Evolutionary conservation across 108 stramenopile genomes (phyloP).

Genomic region (Skeletonema costatum): DNA sequence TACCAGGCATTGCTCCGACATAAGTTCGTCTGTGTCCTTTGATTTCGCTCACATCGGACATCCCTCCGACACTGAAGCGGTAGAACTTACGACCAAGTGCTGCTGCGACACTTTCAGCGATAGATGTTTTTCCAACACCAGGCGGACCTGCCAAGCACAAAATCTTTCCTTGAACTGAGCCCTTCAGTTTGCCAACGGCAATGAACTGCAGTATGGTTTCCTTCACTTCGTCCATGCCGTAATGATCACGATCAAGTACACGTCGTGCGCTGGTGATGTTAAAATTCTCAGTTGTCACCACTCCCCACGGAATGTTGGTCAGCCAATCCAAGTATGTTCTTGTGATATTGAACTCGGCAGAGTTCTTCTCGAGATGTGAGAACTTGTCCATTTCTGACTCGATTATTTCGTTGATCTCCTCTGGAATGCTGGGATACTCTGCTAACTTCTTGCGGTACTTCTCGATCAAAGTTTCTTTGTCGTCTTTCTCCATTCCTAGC

Average conservation of each 20-base stretch:
- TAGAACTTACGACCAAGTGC: slow-evolving; percentile 94
- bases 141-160: slow-evolving; percentile 96
- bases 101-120: slow-evolving; percentile 92
- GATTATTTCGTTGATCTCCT: slow-evolving; percentile 74
- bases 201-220: slow-evolving; percentile 97
- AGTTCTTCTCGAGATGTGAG: slow-evolving; percentile 91
- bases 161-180: slow-evolving; percentile 94
- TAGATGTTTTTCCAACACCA: slow-evolving; percentile 78
- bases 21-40: slow-evolving; percentile 99
- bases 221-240: slow-evolving; percentile 97
- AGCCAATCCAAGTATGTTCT: slow-evolving; percentile 97
- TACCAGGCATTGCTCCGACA: slow-evolving; percentile 98
- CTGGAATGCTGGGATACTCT: slow-evolving; percentile 71
- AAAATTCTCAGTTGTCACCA: slow-evolving; percentile 85
- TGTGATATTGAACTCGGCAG: slow-evolving; percentile 95
- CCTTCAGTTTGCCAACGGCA: slow-evolving; percentile 95
- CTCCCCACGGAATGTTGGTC: slow-evolving; percentile 93
- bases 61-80: slow-evolving; percentile 96
- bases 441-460: slow-evolving; percentile 87
- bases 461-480: slow-evolving; percentile 92
- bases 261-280: slow-evolving; percentile 76
- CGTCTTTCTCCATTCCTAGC: slow-evolving; percentile 98
- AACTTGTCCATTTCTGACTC: slow-evolving; percentile 94
- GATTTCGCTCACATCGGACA: slow-evolving; percentile 94
- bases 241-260: slow-evolving; percentile 92